Conservation (phyloP, 306 rosid species). For the Prunus mongolica region DNA sequence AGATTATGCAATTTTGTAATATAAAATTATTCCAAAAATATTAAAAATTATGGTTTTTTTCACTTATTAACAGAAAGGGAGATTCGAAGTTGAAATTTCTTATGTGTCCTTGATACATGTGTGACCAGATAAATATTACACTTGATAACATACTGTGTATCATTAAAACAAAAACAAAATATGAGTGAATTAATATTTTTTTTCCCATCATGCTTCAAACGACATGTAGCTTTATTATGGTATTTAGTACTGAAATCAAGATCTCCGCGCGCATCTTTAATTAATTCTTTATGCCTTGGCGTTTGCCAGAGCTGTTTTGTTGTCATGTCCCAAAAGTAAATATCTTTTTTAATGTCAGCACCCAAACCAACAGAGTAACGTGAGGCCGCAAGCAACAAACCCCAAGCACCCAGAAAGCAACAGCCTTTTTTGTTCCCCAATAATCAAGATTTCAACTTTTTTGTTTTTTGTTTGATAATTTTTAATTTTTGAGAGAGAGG, state of each 20-base stretch:
- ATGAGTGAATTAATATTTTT: too few species aligned
- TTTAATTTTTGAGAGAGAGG: conserved; percentile 12
- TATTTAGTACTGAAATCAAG: background rate
- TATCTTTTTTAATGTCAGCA: background rate
- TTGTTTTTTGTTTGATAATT: background rate
- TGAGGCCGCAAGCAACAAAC: background rate
- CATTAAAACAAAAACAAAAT: too few species aligned
- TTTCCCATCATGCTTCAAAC: background rate
- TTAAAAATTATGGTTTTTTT: too few species aligned
- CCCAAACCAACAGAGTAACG: background rate
- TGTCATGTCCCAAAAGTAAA: background rate
- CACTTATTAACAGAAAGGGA: too few species aligned
- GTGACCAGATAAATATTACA: too few species aligned
- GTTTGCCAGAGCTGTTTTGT: conserved; percentile 4
- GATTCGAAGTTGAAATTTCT: too few species aligned
- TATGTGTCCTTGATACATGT: too few species aligned
- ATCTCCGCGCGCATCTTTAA: background rate
- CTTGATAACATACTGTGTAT: too few species aligned
- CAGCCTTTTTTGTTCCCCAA: background rate
- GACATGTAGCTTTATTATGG: background rate
- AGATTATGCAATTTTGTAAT: too few species aligned
- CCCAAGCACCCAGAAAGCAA: background rate
- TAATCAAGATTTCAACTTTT: background rate
- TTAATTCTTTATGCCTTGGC: background rate
- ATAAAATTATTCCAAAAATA: too few species aligned